Conservation (phyloP, 2,329 filamentous ascomycete species). For the Fusarium armeniacum region DNA sequence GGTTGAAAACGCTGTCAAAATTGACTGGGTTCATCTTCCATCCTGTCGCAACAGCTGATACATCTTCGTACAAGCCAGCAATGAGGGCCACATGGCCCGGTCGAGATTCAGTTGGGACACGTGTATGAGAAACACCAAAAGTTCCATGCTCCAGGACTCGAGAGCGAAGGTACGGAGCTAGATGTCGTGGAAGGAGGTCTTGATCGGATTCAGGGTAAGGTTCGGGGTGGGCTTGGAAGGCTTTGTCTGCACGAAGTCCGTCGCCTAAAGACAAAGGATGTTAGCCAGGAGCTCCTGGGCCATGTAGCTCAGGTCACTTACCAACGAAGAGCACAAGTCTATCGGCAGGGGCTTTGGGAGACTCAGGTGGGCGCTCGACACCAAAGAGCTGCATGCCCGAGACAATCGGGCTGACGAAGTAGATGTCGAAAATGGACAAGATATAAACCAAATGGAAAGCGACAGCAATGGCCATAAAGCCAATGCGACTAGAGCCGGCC, state of each 20-base stretch:
- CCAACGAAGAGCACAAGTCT: constrained; percentile 94
- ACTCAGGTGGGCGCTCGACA: constrained; percentile 70
- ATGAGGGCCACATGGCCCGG: constrained; percentile 98
- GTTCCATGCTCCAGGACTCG: constrained; percentile 90
- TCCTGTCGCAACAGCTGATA: constrained; percentile 95
- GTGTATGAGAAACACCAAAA: constrained; percentile 96
- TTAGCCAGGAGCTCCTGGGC: constrained; percentile 22
- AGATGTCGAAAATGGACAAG: constrained; percentile 97
- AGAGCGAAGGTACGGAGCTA: constrained; percentile 92
- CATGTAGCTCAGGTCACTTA: constrained; percentile 54
- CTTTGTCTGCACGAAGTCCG: constrained; percentile 95
- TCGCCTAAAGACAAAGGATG: constrained; percentile 70
- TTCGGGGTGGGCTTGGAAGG: constrained; percentile 92
- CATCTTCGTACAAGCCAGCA: constrained; percentile 96
- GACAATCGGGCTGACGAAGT: constrained; percentile 98
- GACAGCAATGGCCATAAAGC: constrained; percentile 89
- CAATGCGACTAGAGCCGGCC: constrained; percentile 74
- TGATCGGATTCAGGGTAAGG: constrained; percentile 78
- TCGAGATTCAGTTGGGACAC: constrained; percentile 95
- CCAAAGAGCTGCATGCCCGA: constrained; percentile 90
- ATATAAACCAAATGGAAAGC: constrained; percentile 95
- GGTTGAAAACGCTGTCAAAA: constrained; percentile 99
- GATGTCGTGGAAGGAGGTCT: constrained; percentile 79
- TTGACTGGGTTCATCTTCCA: constrained; percentile 99
- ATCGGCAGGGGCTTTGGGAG: constrained; percentile 82